Base-by-base conservation (phyloP, 495 filamentous ascomycete species). In the Neurospora tetraspora region DNA sequence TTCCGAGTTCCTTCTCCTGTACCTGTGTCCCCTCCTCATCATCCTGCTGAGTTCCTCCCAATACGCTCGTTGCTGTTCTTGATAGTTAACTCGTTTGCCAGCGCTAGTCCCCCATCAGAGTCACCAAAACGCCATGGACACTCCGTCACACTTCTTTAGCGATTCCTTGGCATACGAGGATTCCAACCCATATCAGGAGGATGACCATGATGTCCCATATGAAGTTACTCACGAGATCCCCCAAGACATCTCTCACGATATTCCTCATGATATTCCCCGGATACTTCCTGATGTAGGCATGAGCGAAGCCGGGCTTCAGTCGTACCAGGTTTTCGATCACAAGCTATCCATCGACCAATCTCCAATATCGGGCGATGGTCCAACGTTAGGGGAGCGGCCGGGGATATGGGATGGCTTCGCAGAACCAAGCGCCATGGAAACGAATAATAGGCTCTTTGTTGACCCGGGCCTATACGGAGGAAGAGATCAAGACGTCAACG, bases 141-240 rank as follows among this genome's bases (percentile, higher is more conserved):
- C 72, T 31, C 42, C 78, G 4, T 72, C 79, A 18, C 77, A 78
- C 65, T 80, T 79, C 74, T 80, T 79, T 45, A 74, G 69, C 68
- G 76, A 80, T 59, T 78, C 70, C 40, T 34, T 80, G 34, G 75
- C 75, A 68, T 73, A 77, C 39, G 76, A 74, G n/a, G 78, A 75
- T 39, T 69, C 74, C 20, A 71, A 70, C 43, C n/a, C 77, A 18
- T 78, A 76, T 61, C 73, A 76, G 20, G 76, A 74, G 31, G 73
- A 74, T 27, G 77, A 77, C 12, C 72, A 74, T 1, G 75, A 75
- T 61, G 73, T 6, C 5, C 12, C n/a, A 14, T 45, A 71, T 20
- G 43, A 68, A 4, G 70, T 34, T 61, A 31, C 53, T 20, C 42
- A 23, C 31, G 27, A 65, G 12, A 36, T 65, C 14, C 27, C 53